These are phyloP conservation scores for Clohesyomyces aquaticus DNA, from an alignment of 495 filamentous ascomycete species.

Conservation along the genomic window DNA sequence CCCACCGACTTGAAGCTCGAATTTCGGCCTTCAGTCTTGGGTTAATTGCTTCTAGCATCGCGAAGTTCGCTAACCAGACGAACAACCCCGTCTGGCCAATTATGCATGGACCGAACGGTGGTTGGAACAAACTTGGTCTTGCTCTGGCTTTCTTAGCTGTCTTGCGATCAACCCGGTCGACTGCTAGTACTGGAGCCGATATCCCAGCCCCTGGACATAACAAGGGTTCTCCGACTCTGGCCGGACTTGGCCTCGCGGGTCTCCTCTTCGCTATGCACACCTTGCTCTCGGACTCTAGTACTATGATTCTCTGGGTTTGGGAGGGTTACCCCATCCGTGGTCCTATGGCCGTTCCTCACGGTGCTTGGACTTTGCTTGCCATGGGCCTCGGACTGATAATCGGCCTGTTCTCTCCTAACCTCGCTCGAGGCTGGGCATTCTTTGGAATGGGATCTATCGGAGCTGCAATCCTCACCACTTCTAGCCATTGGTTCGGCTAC, in stretches of 20 bases:
- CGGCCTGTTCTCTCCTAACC: slow-evolving; percentile 70
- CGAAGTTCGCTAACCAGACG: slow-evolving; percentile 94
- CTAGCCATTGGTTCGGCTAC: slow-evolving; percentile 85
- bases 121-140: slow-evolving; percentile 86
- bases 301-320: slow-evolving; percentile 99
- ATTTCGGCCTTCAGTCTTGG: slow-evolving; percentile 81
- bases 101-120: slow-evolving; percentile 85
- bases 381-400: slow-evolving; percentile 85
- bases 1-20: slow-evolving; percentile 74
- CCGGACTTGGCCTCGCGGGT: slow-evolving; percentile 78
- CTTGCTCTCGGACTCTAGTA: slow-evolving; percentile 93
- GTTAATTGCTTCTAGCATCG: slow-evolving; percentile 78
- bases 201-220: slow-evolving; percentile 40
- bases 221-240: slow-evolving; percentile 70
- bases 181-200: slow-evolving; percentile 35
- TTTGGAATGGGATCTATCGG: slow-evolving; percentile 78
- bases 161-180: slow-evolving; percentile 51
- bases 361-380: slow-evolving; percentile 75
- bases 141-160: slow-evolving; percentile 74
- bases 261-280: slow-evolving; percentile 92
- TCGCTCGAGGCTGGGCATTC: slow-evolving; percentile 78
- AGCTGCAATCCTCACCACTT: slow-evolving; percentile 77
- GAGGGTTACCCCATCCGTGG: slow-evolving; percentile 92
- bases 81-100: slow-evolving; percentile 98
- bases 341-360: slow-evolving; percentile 86